Evolutionary conservation across 2,329 filamentous ascomycete species (phyloP), one percentile per base, ranked within the genome.

Genomic region (Diaporthe amygdali): DNA sequence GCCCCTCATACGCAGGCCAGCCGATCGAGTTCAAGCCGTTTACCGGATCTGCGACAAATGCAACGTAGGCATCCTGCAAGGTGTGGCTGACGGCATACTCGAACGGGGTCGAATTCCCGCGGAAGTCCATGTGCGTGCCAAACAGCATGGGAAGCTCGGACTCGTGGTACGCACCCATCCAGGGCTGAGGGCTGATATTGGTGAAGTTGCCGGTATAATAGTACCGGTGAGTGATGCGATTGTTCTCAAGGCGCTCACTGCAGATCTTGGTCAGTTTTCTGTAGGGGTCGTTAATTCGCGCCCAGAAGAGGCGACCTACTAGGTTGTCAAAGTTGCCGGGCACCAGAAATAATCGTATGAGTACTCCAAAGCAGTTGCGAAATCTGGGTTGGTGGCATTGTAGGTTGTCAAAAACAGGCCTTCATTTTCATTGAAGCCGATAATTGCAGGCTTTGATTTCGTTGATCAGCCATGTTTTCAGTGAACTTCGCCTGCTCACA

Each of bases 1-100:
- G 39, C 0, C 68, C 68, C 27, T 37, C 47, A 44, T 64, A 70
- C 14, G 3, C 79, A 77, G 54, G 59, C 56, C 68, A 70, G 37
- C 56, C 68, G 20, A 70, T 47, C 34, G 56, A 39, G 34, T 87
- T 52, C 78, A 84, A 20, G 77, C 86, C 73, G 78, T 87, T 17
- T 84, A 89, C 73, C 80, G 74, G 73, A 81, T 82, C 52, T 44
- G 47, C 61, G 51, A 55, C 71, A 61, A 76, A 70, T 8, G 72
- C 68, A 10, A 73, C 34, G 73, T 74, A 77, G 5, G 71, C 61
- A n/a, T 76, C 72, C 56, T 78, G 74, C 54, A 77, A 74, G 3
- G 69, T 73, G n/a, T 66, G 15, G 47, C 74, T 75, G 5, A 72
- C 73, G 14, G 39, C 64, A 5, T 55, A 32, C 71, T 76, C 73